Evolutionary conservation across 2,329 filamentous ascomycete species (phyloP).

Genomic region (Xylariaceae sp.): DNA sequence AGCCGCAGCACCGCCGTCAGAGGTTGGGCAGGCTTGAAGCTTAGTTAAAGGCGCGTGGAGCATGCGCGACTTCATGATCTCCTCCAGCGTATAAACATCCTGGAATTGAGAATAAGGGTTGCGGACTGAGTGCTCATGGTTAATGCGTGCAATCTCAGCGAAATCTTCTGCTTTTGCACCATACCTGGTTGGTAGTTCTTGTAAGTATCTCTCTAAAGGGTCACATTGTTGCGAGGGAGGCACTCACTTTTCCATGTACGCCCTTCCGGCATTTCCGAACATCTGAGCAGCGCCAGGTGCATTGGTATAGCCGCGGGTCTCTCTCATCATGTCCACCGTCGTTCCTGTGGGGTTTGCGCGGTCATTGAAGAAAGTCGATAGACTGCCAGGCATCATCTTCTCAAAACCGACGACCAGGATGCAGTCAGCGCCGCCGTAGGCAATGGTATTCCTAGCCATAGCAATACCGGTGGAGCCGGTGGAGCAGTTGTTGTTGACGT

Average conservation of each 20-base stretch:
- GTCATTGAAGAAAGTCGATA: slow-evolving; percentile 82
- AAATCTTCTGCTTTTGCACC: slow-evolving; percentile 83
- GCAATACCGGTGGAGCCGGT: slow-evolving; percentile 89
- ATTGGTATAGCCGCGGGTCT: slow-evolving; percentile 74
- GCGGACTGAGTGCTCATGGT: slow-evolving; percentile 83
- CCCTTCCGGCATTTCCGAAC: slow-evolving; percentile 89
- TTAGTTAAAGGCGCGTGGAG: slow-evolving; percentile 89
- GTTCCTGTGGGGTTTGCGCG: slow-evolving; percentile 74
- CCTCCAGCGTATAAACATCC: slow-evolving; percentile 81
- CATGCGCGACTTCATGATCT: slow-evolving; percentile 70
- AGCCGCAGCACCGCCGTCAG: slow-evolving; percentile 84
- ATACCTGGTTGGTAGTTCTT: slow-evolving; percentile 49
- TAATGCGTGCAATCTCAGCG: slow-evolving; percentile 87
- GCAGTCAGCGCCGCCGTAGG: slow-evolving; percentile 77
- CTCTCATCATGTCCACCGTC: slow-evolving; percentile 71
- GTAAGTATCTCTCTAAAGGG: slow-evolving; percentile 18
- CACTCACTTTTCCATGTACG: slow-evolving; percentile 87
- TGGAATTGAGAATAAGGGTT: slow-evolving; percentile 99
- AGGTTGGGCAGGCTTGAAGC: slow-evolving; percentile 97
- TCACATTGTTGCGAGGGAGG: background rate
- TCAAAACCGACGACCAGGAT: slow-evolving; percentile 92
- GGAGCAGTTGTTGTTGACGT: slow-evolving; percentile 98
- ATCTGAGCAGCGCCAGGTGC: slow-evolving; percentile 85
- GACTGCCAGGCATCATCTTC: slow-evolving; percentile 93
- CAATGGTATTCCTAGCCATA: slow-evolving; percentile 76